Percentiles rank a stretch among this genome's conserved stretches.
These are phyloP conservation scores for Pittosporum tobira DNA, from an alignment of 129 eudicot species.

Conservation along the genomic window DNA sequence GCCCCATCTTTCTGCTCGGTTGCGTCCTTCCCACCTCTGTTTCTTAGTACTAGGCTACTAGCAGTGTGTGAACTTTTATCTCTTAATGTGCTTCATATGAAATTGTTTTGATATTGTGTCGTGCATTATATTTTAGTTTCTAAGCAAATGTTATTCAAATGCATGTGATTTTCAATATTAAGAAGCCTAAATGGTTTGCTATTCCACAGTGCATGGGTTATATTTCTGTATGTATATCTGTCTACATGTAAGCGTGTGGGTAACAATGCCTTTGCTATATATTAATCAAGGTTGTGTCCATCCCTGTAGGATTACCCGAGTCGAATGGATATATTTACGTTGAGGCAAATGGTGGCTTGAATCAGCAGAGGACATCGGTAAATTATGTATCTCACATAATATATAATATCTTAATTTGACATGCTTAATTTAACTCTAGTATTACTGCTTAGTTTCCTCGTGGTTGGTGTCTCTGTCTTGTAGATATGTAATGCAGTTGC, in stretches of 20 bases:
- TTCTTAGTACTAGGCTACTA: not conserved
- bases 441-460: conserved; percentile 2
- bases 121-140: not conserved
- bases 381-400: conserved; percentile 1
- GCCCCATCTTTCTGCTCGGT: not conserved
- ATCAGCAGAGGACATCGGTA: conserved; percentile 94
- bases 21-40: not conserved
- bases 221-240: not conserved
- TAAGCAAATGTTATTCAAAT: not conserved
- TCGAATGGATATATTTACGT: conserved; percentile 82
- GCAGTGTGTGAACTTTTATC: not conserved
- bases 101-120: too few species aligned
- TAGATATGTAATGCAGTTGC: conserved; percentile 99
- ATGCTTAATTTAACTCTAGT: conserved; percentile 2
- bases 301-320: conserved; percentile 63
- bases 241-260: not conserved
- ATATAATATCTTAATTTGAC: not conserved
- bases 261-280: not conserved
- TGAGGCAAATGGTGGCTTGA: conserved; percentile 98
- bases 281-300: not conserved
- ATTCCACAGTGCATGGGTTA: too few species aligned
- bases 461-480: conserved; percentile 4
- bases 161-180: not conserved
- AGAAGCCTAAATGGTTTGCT: not conserved
- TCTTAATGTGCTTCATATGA: not conserved